Evolutionary conservation across 139 green algal genomes (phyloP).

Genomic region (Chlorella sorokiniana): DNA sequence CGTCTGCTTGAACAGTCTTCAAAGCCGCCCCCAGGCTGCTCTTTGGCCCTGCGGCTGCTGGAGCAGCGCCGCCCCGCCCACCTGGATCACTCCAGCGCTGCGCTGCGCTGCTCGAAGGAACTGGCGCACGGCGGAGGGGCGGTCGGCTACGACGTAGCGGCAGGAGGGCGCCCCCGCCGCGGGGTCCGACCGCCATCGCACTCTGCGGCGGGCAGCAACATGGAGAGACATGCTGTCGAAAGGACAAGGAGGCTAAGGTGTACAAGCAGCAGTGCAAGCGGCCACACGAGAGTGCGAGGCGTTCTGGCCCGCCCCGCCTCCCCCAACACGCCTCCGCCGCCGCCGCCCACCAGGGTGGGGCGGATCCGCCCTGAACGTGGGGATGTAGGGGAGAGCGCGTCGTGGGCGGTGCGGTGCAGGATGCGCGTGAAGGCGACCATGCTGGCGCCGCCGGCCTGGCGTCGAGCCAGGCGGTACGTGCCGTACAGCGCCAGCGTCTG

Average conservation of each 20-base stretch:
- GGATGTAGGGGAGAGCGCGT: slow-evolving; percentile 70
- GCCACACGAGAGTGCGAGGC: not conserved
- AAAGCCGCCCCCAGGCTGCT: too few species aligned
- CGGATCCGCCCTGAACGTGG: not conserved
- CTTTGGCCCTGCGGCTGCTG: too few species aligned
- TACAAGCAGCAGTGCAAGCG: not conserved
- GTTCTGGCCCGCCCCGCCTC: not conserved
- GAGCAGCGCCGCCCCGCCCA: not conserved
- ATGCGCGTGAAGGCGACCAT: slow-evolving; percentile 87
- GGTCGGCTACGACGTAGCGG: slow-evolving; percentile 82
- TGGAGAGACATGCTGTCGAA: not conserved
- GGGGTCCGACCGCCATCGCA: slow-evolving; percentile 35
- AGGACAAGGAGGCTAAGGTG: not conserved
- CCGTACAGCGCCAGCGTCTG: slow-evolving; percentile 58
- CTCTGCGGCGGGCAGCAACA: not conserved
- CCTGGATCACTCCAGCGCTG: slow-evolving; percentile 40
- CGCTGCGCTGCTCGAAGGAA: slow-evolving; percentile 66
- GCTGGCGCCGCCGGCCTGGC: slow-evolving; percentile 69
- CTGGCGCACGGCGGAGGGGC: slow-evolving; percentile 78
- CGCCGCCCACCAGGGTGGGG: not conserved
- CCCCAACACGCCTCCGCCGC: not conserved
- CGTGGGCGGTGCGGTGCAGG: slow-evolving; percentile 72
- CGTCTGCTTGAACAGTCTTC: too few species aligned
- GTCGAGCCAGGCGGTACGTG: slow-evolving; percentile 74
- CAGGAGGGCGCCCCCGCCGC: slow-evolving; percentile 42